Conservation (phyloP, 1,139 yeast species). For the Yamadazyma atlantica region DNA sequence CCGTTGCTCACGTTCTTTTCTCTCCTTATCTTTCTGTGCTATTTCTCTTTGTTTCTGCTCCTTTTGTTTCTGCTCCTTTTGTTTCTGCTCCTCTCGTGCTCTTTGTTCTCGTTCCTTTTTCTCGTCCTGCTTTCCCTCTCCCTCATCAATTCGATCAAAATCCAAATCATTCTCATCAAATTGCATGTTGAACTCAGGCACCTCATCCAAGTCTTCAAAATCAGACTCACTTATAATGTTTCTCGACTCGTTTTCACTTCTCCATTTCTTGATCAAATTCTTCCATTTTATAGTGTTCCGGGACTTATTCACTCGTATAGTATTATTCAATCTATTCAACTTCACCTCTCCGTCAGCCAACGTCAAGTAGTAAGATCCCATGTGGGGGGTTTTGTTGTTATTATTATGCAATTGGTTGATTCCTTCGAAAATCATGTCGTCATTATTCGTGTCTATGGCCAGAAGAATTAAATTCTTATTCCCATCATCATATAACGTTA, state of each 20-base stretch:
- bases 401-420: constrained; percentile 29
- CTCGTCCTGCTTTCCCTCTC: neutral
- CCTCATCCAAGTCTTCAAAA: constrained; percentile 32
- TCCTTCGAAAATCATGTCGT: constrained; percentile 42
- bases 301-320: constrained; percentile 39
- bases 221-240: constrained; percentile 36
- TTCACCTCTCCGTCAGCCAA: constrained; percentile 18
- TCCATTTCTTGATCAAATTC: constrained; percentile 12
- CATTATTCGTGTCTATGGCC: constrained; percentile 24
- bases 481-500: constrained; percentile 33
- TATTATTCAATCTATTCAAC: constrained; percentile 25
- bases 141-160: constrained; percentile 6
- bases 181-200: constrained; percentile 14
- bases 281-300: constrained; percentile 28
- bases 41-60: constrained; percentile 1
- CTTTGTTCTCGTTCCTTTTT: neutral
- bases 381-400: constrained; percentile 12
- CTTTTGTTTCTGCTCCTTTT: constrained; percentile 1
- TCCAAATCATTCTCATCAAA: constrained; percentile 21
- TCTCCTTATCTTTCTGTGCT: constrained; percentile 1
- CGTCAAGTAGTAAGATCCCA: constrained; percentile 34
- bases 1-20: neutral
- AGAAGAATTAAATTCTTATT: constrained; percentile 34
- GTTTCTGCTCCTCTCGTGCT: neutral
- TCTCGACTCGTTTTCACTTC: constrained; percentile 9